Evolutionary conservation across 441 rosid species (phyloP), one percentile per base, ranked within the genome.

Genomic region (Gossypium davidsonii): DNA sequence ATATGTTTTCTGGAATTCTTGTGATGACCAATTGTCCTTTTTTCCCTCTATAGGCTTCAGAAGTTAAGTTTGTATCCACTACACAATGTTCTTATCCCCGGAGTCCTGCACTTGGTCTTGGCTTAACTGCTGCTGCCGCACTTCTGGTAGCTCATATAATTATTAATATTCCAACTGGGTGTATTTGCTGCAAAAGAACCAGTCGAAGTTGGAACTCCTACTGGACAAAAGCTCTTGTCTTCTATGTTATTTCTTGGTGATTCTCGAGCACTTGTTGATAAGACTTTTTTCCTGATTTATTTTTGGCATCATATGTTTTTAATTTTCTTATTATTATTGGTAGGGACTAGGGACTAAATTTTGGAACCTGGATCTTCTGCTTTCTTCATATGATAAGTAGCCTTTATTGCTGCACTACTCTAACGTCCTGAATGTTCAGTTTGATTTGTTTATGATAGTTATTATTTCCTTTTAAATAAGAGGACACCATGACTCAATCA

Each of bases 211-310:
- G 90, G 9, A 82, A 80, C 76, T 79, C 89, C 64, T 83, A 88
- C 71, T 85, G 96, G 94, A 81, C 82, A 10, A 53, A 83, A 66
- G 84, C 98, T 58, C 75, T 90, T 75, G 63, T 84, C 71, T 87
- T 88, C 88, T 92, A 85, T 28, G 81, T 88, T 74, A 77, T 86
- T 81, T 94, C 97, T 67, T 91, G 97, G 98, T 94, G 85, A 81
- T 56, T 76, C 73, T 74, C 37, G 28, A 42, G 10, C 20, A 65
- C 75, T 68, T 70, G 6, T 11, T 57, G 57, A 63, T 46, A 15
- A 3, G 60, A 56, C 2, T 11, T 10, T 7, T 7, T 5, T 34
- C 31, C 18, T 37, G 5, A 2, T 18, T 25, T 28, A 21, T 31
- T 68, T 3, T 42, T 56, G 12, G 18, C 34, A 12, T 42, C 58